phyloP scores from a whole-genome alignment of 2,329 filamentous ascomycete genomes.

The Penicillium sp. region DNA sequence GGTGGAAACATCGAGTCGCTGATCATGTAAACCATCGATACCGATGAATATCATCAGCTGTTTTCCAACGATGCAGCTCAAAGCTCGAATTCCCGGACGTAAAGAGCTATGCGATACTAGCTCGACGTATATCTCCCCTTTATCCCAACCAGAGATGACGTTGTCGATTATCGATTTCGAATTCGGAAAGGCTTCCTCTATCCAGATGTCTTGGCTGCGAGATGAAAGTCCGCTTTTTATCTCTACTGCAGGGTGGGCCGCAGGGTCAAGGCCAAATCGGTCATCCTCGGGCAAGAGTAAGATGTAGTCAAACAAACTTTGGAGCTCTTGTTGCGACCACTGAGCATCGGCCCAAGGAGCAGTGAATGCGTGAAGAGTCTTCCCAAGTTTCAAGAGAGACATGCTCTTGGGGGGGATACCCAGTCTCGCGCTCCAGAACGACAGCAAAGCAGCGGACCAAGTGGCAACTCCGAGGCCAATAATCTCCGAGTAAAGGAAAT shows the following conservation, averaged over 20 bases:
- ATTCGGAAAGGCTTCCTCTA: constrained; percentile 48
- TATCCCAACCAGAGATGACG: constrained; percentile 36
- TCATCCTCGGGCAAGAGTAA: constrained; percentile 43
- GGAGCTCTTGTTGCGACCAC: constrained; percentile 53
- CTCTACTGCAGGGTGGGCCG: constrained; percentile 45
- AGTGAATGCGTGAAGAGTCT: constrained; percentile 46
- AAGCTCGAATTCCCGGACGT: constrained; percentile 35
- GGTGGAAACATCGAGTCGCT: constrained; percentile 33
- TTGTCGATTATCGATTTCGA: constrained; percentile 34
- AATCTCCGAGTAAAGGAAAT: constrained; percentile 48
- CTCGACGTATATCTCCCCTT: constrained; percentile 32
- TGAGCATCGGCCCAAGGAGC: constrained; percentile 45
- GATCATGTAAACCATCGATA: constrained; percentile 31
- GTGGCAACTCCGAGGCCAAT: constrained; percentile 51
- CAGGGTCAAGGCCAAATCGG: constrained; percentile 43
- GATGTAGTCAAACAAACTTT: constrained; percentile 47
- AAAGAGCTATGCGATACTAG: constrained; percentile 35
- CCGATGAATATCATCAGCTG: constrained; percentile 33
- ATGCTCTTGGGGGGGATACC: constrained; percentile 46
- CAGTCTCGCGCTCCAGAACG: constrained; percentile 50
- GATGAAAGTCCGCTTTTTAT: constrained; percentile 44
- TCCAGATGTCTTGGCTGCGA: constrained; percentile 35
- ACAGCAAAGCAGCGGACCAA: constrained; percentile 54
- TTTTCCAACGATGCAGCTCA: constrained; percentile 31
- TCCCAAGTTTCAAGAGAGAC: constrained; percentile 34